Percentiles rank a stretch among this genome's conserved stretches.
Evolutionary conservation across 768 basidiomycete genomes (phyloP).

Genomic region (Collybia mongolica): DNA sequence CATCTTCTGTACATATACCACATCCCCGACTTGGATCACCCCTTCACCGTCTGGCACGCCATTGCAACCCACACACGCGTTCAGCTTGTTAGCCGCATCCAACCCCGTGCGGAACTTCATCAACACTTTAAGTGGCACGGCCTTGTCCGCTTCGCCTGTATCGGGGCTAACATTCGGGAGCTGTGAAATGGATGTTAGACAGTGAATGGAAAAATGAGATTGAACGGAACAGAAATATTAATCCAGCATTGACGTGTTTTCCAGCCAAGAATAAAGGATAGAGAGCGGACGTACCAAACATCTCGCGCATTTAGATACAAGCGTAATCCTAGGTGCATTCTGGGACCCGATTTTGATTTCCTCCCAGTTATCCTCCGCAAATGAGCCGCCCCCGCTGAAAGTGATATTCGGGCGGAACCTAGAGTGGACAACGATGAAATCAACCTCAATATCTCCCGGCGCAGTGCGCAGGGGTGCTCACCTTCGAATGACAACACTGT

Average conservation of each 20-base stretch:
- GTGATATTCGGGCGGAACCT: slow-evolving; percentile 82
- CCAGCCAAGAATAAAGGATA: background rate
- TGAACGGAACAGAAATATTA: slow-evolving; percentile 1
- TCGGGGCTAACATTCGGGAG: slow-evolving; percentile 72
- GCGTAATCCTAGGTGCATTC: slow-evolving; percentile 39
- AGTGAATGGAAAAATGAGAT: background rate
- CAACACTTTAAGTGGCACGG: slow-evolving; percentile 73
- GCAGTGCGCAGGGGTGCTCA: slow-evolving; percentile 16
- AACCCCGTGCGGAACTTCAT: slow-evolving; percentile 69
- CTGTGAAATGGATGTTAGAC: slow-evolving; percentile 28
- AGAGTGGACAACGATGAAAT: slow-evolving; percentile 5
- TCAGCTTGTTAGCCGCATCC: slow-evolving; percentile 44
- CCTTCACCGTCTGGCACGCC: slow-evolving; percentile 52
- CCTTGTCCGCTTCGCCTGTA: slow-evolving; percentile 63
- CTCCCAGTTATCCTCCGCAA: slow-evolving; percentile 70
- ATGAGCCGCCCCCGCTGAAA: slow-evolving; percentile 62
- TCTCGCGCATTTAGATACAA: slow-evolving; percentile 69
- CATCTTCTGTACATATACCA: slow-evolving; percentile 47
- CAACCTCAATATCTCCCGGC: background rate
- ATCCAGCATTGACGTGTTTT: no score
- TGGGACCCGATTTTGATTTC: slow-evolving; percentile 52
- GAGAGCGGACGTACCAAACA: slow-evolving; percentile 54
- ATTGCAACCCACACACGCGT: slow-evolving; percentile 69
- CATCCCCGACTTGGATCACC: slow-evolving; percentile 59
- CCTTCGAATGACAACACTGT: slow-evolving; percentile 58